These are phyloP conservation scores for Dactylis glomerata DNA, from an alignment of 176 grass and related monocot genomes.

Conservation along the genomic window DNA sequence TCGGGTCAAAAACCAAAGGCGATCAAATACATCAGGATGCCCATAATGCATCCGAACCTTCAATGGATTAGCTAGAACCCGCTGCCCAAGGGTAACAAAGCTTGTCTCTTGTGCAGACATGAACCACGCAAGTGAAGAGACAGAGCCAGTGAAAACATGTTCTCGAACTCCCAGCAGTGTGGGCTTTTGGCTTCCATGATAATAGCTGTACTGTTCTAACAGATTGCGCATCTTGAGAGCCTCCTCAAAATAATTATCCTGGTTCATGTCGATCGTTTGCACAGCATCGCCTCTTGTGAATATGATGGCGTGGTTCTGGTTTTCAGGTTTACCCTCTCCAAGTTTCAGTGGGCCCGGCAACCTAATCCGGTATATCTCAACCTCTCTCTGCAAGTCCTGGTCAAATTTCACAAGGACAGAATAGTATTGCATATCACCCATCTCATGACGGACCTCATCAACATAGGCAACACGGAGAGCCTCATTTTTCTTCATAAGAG, in stretches of 20 bases:
- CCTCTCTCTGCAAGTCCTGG: conserved; percentile 58
- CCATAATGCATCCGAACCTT: conserved; percentile 99
- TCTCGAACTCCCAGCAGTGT: conserved; percentile 88
- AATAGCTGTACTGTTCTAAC: conserved; percentile 78
- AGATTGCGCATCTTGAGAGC: conserved; percentile 99
- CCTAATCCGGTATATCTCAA: conserved; percentile 89
- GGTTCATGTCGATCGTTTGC: conserved; percentile 99
- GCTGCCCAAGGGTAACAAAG: conserved; percentile 98
- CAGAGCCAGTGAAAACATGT: conserved; percentile 96
- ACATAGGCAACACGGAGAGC: conserved; percentile 90
- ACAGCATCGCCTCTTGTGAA: conserved; percentile 91
- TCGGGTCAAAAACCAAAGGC: conserved; percentile 88
- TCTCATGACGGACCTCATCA: conserved; percentile 56
- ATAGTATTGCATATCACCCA: conserved; percentile 57
- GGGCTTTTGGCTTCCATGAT: conserved; percentile 69
- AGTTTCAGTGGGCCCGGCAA: conserved; percentile 84
- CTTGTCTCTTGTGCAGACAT: conserved; percentile 98
- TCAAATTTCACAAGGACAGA: conserved; percentile 98
- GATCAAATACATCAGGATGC: conserved; percentile 97
- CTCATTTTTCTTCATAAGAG: conserved; percentile 94
- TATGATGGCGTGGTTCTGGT: conserved; percentile 96
- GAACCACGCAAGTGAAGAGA: conserved; percentile 98
- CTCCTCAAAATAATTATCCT: conserved; percentile 97
- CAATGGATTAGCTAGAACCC: conserved; percentile 82
- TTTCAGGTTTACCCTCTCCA: conserved; percentile 98